Evolutionary conservation across 23 red algal species (phyloP).

Genomic region (Gracilaria domingensis): DNA sequence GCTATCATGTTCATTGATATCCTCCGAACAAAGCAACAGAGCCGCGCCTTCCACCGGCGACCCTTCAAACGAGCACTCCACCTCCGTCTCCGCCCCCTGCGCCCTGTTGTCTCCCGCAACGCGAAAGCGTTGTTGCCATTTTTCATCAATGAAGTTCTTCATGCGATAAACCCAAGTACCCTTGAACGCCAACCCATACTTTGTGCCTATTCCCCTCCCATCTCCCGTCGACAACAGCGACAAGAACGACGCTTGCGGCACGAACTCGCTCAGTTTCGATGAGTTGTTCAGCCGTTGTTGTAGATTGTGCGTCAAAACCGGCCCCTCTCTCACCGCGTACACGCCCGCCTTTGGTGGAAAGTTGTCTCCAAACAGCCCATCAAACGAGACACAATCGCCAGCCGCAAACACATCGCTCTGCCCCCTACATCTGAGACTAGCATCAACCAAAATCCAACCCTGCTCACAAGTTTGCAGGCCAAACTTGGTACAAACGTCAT

Average conservation of each 20-base stretch:
- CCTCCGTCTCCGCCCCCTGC: neutral
- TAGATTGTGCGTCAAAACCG: conserved; percentile 74
- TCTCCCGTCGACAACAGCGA: conserved; percentile 79
- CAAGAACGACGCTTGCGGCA: conserved; percentile 74
- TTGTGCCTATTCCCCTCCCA: conserved; percentile 84
- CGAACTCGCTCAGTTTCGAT: conserved; percentile 19
- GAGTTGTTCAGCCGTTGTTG: neutral
- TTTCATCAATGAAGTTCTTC: conserved; percentile 82
- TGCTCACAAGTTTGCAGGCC: conserved; percentile 32
- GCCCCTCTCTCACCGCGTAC: conserved; percentile 87
- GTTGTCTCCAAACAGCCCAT: neutral
- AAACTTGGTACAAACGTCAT: conserved; percentile 5
- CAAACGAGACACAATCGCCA: conserved; percentile 85
- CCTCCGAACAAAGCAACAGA: conserved; percentile 55
- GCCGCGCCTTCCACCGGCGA: conserved; percentile 61
- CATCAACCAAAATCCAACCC: conserved; percentile 74
- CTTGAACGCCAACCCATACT: conserved; percentile 75
- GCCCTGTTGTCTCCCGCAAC: neutral
- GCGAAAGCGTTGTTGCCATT: conserved; percentile 74
- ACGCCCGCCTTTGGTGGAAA: conserved; percentile 87
- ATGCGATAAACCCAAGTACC: conserved; percentile 82
- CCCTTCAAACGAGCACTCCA: conserved; percentile 16
- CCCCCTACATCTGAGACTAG: conserved; percentile 13
- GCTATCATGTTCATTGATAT: conserved; percentile 9
- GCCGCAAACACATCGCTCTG: conserved; percentile 70